These are phyloP conservation scores for Mycosarcoma mackinlayi DNA, from an alignment of 1,284 basidiomycete genomes.

Conservation along the genomic window DNA sequence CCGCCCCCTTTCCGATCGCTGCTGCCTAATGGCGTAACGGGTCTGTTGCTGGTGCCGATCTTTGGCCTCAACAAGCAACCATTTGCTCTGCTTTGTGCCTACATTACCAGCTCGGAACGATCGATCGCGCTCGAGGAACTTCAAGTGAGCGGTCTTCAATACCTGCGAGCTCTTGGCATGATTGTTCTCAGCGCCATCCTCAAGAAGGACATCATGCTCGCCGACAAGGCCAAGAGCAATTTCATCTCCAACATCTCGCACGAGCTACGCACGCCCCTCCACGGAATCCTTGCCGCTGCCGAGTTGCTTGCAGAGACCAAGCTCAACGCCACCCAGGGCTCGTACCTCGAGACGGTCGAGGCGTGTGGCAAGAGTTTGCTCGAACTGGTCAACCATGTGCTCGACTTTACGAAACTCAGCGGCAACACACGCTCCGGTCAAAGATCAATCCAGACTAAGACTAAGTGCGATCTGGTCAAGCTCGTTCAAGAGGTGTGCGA, in stretches of 20 bases:
- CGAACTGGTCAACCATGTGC: slow-evolving; percentile 86
- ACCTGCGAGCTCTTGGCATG: slow-evolving; percentile 86
- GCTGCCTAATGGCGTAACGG: slow-evolving; percentile 52
- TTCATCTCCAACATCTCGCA: slow-evolving; percentile 96
- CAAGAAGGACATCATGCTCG: slow-evolving; percentile 90
- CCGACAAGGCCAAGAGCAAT: slow-evolving; percentile 87
- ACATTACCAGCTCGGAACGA: slow-evolving; percentile 79
- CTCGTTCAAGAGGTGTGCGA: slow-evolving; percentile 95
- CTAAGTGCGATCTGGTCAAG: slow-evolving; percentile 77
- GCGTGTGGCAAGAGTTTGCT: slow-evolving; percentile 71
- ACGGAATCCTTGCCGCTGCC: slow-evolving; percentile 82
- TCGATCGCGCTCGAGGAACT: slow-evolving; percentile 81
- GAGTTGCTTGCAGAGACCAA: slow-evolving; percentile 86
- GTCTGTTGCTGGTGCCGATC: slow-evolving; percentile 75
- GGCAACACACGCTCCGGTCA: slow-evolving; percentile 73
- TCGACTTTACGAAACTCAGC: slow-evolving; percentile 95
- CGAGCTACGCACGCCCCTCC: slow-evolving; percentile 73
- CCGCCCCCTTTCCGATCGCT: slow-evolving; percentile 60
- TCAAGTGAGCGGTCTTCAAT: slow-evolving; percentile 84
- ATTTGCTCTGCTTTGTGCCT: slow-evolving; percentile 90
- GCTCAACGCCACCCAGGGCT: slow-evolving; percentile 82
- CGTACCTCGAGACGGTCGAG: slow-evolving; percentile 81
- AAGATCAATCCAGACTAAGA: slow-evolving; percentile 30
- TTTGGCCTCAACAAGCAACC: slow-evolving; percentile 92
- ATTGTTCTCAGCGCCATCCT: slow-evolving; percentile 93